Evolutionary conservation across 2,329 filamentous ascomycete species (phyloP), one percentile per base, ranked within the genome.

Genomic region (Ilyonectria destructans): DNA sequence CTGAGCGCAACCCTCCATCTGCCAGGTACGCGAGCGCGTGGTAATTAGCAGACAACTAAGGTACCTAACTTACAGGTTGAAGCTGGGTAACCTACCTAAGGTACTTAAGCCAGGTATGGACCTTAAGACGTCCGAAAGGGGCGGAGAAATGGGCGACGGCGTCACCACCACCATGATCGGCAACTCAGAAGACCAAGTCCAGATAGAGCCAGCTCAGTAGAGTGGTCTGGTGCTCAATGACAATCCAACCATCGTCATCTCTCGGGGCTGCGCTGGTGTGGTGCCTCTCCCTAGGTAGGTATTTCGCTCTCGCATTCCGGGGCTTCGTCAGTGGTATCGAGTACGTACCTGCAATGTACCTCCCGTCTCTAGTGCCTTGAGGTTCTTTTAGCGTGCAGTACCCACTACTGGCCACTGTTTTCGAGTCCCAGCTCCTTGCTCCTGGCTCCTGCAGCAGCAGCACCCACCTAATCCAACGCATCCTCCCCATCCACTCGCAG

Each of bases 381-480:
- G n/a, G n/a, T n/a, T 4, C 19, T 10, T 21, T 23, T 46, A 21
- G 45, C 45, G 45, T 33, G 26, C 49, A 12, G 26, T 23, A 33
- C 19, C n/a, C n/a, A 19, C 19, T 35, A 31, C n/a, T 35, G 9
- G 17, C 51, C 31, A 15, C 51, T 13, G 49, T 52, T 33, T 17
- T 29, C 49, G 15, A n/a, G 49, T 31, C 26, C 49, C 29, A 52
- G 49, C 49, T 31, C 23, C 51, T 17, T 35, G 52, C 62, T 69
- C 69, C 45, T 40, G 37, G 35, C 35, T 43, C 60, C 48, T 40
- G 10, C 46, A 57, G 62, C 64, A 57, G 62, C 64, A 72, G 71
- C 69, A 72, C 54, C 67, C 57, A 49, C 60, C 60, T 68, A 55
- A 74, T 72, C 62, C 65, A 64, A 55, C 45, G 17, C 62, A 52